Conservation (phyloP, 148 eudicot genomes). For the Spergularia bocconei region DNA sequence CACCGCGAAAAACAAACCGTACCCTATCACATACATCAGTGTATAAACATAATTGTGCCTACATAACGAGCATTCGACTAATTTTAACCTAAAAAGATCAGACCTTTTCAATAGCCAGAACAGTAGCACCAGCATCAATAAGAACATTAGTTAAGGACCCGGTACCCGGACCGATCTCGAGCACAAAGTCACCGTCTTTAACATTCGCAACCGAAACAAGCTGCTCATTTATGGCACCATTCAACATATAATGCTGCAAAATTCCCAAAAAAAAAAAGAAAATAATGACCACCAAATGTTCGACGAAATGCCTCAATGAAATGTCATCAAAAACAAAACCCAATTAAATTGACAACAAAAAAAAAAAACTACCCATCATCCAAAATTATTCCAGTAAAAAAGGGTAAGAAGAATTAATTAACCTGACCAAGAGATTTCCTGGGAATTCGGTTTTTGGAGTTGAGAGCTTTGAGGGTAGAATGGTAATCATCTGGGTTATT, state of each 20-base stretch:
- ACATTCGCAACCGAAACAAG: conserved; percentile 67
- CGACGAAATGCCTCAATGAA: conserved; percentile 41
- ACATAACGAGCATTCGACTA: not conserved
- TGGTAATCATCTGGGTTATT: conserved; percentile 67
- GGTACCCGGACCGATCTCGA: conserved; percentile 96
- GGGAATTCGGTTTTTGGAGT: conserved; percentile 75
- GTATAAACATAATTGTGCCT: not conserved
- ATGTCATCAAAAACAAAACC: not conserved
- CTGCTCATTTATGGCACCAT: conserved; percentile 61
- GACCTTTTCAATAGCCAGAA: conserved; percentile 78
- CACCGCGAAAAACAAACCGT: not conserved
- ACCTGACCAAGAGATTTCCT: conserved; percentile 98
- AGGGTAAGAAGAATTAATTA: not conserved
- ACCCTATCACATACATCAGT: not conserved
- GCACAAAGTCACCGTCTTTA: conserved; percentile 79
- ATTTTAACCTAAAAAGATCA: not conserved
- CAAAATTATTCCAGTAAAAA: not conserved
- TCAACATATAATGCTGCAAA: conserved; percentile 94
- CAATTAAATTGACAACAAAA: not conserved
- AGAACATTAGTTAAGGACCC: conserved; percentile 86
- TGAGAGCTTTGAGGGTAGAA: conserved; percentile 86
- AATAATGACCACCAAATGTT: conserved; percentile 28
- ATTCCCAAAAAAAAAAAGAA: not conserved
- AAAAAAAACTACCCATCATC: not conserved
- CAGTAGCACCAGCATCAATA: conserved; percentile 65